A percentile compares a stretch with the other conserved stretches of the same genome.
phyloP scores from a whole-genome alignment of 2,329 filamentous ascomycete genomes.

The Calonectria pauciramosa region DNA sequence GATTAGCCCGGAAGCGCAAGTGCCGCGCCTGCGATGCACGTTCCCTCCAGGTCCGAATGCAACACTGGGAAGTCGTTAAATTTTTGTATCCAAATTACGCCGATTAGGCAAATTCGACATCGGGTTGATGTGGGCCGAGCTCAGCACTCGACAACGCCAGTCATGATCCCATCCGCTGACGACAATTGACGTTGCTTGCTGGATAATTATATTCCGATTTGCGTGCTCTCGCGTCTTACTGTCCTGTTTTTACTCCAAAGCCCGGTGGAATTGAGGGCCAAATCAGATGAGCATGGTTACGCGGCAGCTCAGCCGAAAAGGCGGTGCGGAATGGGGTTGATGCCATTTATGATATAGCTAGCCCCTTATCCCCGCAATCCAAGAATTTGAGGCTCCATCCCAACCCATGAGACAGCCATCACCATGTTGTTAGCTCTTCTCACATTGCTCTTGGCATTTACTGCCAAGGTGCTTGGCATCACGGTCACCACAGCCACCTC shows the following conservation, averaged over 20 bases:
- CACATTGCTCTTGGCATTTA: constrained; percentile 11
- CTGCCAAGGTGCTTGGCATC: constrained; percentile 3
- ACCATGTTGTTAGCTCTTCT: background rate
- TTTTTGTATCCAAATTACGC: background rate
- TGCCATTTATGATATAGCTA: background rate
- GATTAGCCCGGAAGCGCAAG: background rate
- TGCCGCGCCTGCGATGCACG: background rate
- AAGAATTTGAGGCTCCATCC: background rate
- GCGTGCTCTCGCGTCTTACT: background rate
- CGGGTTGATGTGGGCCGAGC: background rate
- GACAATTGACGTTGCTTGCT: background rate
- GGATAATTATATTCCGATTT: background rate
- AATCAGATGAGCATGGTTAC: background rate
- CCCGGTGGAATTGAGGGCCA: background rate
- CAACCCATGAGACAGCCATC: background rate
- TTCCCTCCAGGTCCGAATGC: background rate
- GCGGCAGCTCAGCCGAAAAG: background rate
- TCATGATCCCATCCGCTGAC: background rate
- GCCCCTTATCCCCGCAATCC: background rate
- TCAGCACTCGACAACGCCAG: background rate
- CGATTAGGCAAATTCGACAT: background rate
- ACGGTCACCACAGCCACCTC: constrained; percentile 8
- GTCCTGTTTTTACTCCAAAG: background rate
- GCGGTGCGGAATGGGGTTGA: background rate
- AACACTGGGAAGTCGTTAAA: background rate